Percentiles rank a stretch among this genome's conserved stretches.
phyloP scores from a whole-genome alignment of 768 basidiomycete species.

The Collybia sp. region DNA sequence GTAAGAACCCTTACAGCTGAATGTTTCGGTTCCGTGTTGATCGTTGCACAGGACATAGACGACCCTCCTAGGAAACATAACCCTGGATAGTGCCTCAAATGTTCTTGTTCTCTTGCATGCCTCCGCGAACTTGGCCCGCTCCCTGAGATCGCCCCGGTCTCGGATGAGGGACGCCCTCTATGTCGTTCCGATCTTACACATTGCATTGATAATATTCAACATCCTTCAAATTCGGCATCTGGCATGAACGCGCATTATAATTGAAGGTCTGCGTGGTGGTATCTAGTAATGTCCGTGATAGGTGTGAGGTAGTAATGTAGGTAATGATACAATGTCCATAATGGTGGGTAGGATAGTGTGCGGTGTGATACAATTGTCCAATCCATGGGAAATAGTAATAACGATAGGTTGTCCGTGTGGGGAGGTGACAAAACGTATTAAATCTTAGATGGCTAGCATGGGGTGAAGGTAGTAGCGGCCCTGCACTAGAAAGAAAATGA shows the following conservation, averaged over 20 bases:
- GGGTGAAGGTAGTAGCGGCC: conserved; percentile 6
- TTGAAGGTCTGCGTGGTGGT: neutral
- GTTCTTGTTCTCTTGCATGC: conserved; percentile 30
- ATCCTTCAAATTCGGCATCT: too few relatives aligned
- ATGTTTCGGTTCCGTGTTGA: too few relatives aligned
- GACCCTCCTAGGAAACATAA: conserved; percentile 28
- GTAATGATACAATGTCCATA: neutral
- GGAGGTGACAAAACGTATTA: conserved; percentile 2
- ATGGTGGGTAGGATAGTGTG: neutral
- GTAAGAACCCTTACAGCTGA: conserved; percentile 22
- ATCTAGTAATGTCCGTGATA: neutral
- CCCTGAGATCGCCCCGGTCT: too few relatives aligned
- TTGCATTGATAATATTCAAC: too few relatives aligned
- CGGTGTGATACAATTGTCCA: too few relatives aligned
- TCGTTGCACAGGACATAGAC: conserved; percentile 31
- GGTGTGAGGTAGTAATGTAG: neutral
- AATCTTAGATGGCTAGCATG: conserved; percentile 19
- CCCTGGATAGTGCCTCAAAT: conserved; percentile 35
- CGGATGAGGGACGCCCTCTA: too few relatives aligned
- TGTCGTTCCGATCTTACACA: too few relatives aligned
- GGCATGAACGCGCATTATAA: too few relatives aligned
- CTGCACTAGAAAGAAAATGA: conserved; percentile 5
- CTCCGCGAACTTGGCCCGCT: conserved; percentile 25
- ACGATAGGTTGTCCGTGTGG: neutral
- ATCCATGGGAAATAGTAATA: neutral